A percentile compares a stretch with the other conserved stretches of the same genome.
These are phyloP conservation scores for Triangularia setosa DNA, from an alignment of 2,329 filamentous ascomycete species.

Conservation along the genomic window DNA sequence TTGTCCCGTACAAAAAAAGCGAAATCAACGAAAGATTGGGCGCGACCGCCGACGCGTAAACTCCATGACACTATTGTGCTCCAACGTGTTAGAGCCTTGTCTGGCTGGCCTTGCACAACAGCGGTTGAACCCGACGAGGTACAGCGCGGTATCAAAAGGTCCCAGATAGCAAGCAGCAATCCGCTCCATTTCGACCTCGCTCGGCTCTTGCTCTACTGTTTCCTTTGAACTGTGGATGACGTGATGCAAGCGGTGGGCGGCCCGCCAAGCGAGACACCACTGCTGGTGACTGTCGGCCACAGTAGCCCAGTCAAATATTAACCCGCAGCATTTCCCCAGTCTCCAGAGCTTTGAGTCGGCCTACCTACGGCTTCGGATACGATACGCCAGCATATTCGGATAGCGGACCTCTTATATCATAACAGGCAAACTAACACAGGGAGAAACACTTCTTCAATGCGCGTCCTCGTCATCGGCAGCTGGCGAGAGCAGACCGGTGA, in stretches of 20 bases:
- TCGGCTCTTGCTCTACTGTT: background rate
- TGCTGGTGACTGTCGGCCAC: slow-evolving; percentile 1
- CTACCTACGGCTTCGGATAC: slow-evolving; percentile 6
- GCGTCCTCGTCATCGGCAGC: background rate
- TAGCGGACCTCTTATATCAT: background rate
- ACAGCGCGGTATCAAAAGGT: background rate
- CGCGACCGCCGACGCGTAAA: background rate
- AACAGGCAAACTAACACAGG: background rate
- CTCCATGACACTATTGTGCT: background rate
- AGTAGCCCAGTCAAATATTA: slow-evolving; percentile 11
- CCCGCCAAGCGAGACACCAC: slow-evolving; percentile 15
- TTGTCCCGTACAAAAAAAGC: background rate
- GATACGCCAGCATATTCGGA: slow-evolving; percentile 2
- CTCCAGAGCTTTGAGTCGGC: background rate
- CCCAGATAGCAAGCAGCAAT: background rate
- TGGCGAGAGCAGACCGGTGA: background rate
- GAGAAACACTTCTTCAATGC: background rate
- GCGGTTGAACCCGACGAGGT: slow-evolving; percentile 6
- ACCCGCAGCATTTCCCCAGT: slow-evolving; percentile 14
- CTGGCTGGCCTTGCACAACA: background rate
- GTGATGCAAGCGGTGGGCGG: slow-evolving; percentile 11
- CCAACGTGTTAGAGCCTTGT: background rate
- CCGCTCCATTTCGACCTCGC: background rate
- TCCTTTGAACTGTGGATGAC: slow-evolving; percentile 13
- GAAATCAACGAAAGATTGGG: background rate